Evolutionary conservation across 306 rosid species (phyloP).

Genomic region (Abrus precatorius): DNA sequence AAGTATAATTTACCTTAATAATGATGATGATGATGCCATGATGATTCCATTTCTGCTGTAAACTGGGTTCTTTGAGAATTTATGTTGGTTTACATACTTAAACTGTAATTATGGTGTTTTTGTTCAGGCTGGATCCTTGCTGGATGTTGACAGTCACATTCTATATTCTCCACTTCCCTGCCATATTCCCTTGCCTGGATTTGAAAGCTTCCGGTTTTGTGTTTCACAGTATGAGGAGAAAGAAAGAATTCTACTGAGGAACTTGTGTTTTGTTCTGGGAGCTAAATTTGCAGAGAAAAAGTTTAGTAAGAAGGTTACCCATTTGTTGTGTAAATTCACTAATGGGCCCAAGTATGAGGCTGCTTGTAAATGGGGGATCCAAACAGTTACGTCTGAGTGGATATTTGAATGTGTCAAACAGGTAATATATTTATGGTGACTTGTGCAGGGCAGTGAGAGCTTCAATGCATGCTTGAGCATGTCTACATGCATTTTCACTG

Average conservation of each 20-base stretch:
- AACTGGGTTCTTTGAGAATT: conserved; percentile 39
- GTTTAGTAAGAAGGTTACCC: conserved; percentile 85
- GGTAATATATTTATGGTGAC: conserved; percentile 64
- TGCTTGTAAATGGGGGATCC: conserved; percentile 88
- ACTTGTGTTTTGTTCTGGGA: conserved; percentile 91
- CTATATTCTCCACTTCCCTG: conserved; percentile 97
- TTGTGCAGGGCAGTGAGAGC: conserved; percentile 12
- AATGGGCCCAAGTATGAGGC: conserved; percentile 87
- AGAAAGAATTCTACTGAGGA: conserved; percentile 78
- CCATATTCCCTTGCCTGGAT: conserved; percentile 81
- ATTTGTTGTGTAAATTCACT: conserved; percentile 84
- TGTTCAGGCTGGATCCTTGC: conserved; percentile 82
- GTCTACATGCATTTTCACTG: conserved; percentile 33
- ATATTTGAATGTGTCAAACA: conserved; percentile 91
- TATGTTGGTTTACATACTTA: conserved; percentile 35
- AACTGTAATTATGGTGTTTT: conserved; percentile 41
- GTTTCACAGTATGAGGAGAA: conserved; percentile 92
- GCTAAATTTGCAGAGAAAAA: conserved; percentile 73
- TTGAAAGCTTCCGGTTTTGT: conserved; percentile 82
- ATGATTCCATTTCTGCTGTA: conserved; percentile 24
- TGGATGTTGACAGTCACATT: conserved; percentile 79
- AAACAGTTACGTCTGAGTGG: conserved; percentile 78
- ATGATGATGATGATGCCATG: not conserved
- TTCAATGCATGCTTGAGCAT: conserved; percentile 34
- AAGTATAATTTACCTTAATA: not conserved